phyloP scores from a whole-genome alignment of 805 yeast species.

The Suhomyces canberraensis region DNA sequence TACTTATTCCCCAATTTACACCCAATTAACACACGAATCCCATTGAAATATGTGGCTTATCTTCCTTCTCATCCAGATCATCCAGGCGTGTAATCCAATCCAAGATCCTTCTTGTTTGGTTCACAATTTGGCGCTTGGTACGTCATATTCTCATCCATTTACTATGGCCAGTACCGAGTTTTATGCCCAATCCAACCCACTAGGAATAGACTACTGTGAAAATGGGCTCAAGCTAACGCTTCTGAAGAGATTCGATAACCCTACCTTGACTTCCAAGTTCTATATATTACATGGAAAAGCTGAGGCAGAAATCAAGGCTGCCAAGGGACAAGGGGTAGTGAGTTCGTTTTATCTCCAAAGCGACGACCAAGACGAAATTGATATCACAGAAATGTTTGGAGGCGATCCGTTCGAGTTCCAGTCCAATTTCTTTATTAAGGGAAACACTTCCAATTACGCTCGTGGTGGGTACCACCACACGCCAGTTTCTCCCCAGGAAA shows the following conservation, averaged over 20 bases:
- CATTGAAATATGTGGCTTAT: no score
- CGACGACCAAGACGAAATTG: conserved; percentile 43
- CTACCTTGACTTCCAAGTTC: conserved; percentile 12
- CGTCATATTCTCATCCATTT: conserved; percentile 9
- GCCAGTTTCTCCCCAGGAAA: conserved; percentile 20
- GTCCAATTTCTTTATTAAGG: conserved; percentile 39
- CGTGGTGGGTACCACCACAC: conserved; percentile 33
- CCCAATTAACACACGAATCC: no score
- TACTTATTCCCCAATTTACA: no score
- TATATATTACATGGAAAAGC: conserved; percentile 36
- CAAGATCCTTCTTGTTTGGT: conserved; percentile 23
- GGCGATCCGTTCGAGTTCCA: conserved; percentile 29
- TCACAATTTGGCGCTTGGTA: conserved; percentile 22
- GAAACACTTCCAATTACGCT: conserved; percentile 33
- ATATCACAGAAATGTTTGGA: conserved; percentile 39
- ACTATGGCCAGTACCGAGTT: conserved; percentile 4
- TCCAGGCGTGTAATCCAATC: conserved; percentile 30
- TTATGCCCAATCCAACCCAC: background rate
- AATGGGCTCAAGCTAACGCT: conserved; percentile 11
- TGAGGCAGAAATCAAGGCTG: conserved; percentile 32
- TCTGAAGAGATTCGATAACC: conserved; percentile 12
- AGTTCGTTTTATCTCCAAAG: conserved; percentile 40
- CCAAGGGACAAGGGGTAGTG: conserved; percentile 35
- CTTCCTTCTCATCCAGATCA: no score
- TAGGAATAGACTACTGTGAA: conserved; percentile 3